Conservation (phyloP, 2,329 filamentous ascomycete genomes). For the Botrytis squamosa region DNA sequence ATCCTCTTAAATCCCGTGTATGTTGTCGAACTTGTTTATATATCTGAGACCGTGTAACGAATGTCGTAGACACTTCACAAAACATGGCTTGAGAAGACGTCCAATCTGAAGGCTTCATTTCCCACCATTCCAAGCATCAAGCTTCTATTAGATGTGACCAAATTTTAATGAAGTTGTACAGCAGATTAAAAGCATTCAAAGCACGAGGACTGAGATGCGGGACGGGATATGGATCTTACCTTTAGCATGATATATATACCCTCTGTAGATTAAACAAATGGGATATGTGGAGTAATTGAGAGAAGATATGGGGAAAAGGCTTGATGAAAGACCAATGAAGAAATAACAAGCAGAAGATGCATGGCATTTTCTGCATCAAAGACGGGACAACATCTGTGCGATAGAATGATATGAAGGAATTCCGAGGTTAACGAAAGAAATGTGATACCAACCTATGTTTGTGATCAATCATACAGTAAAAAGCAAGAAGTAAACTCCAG, state of each 20-base stretch:
- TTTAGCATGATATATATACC: background rate
- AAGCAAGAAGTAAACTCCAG: background rate
- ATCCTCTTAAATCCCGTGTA: background rate
- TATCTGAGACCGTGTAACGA: background rate
- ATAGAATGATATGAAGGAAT: background rate
- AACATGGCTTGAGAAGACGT: background rate
- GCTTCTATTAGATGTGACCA: background rate
- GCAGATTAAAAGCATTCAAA: background rate
- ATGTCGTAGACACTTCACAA: background rate
- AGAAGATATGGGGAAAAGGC: background rate
- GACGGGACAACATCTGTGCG: background rate
- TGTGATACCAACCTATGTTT: background rate
- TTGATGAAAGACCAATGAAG: background rate
- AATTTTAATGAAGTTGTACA: background rate
- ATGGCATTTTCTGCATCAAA: background rate
- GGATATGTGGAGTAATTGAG: background rate
- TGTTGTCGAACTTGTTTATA: background rate
- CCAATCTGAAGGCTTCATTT: background rate
- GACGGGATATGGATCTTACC: background rate
- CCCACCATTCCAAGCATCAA: background rate
- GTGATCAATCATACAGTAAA: background rate
- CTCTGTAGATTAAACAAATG: background rate
- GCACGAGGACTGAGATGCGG: background rate
- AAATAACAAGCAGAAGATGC: background rate
- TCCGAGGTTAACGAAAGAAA: background rate